Evolutionary conservation across 305 asterid species (phyloP).

Genomic region (Salvia sclarea): DNA sequence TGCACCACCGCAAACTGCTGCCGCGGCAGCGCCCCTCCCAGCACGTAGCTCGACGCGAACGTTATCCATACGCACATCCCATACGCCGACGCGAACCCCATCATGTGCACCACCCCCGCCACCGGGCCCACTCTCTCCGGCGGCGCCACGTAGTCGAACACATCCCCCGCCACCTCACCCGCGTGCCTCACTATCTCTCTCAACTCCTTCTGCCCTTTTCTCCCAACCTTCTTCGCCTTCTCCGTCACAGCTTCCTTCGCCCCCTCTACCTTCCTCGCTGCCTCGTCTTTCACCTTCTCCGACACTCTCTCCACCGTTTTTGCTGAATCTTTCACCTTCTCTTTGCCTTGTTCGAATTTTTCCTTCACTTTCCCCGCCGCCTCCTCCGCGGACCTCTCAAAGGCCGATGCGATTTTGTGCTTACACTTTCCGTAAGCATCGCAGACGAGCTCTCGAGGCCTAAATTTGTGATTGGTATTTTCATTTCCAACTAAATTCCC

Average conservation of each 20-base stretch:
- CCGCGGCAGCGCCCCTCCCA: conserved; percentile 61
- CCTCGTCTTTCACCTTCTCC: conserved; percentile 24
- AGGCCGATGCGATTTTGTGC: conserved; percentile 36
- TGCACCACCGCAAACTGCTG: conserved; percentile 72
- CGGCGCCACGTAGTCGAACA: conserved; percentile 31
- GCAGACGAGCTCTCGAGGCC: conserved; percentile 51
- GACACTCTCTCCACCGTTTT: conserved; percentile 20
- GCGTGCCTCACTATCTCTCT: conserved; percentile 35
- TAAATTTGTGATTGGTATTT: not conserved
- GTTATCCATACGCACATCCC: conserved; percentile 80
- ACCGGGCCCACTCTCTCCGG: conserved; percentile 29
- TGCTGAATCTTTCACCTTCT: conserved; percentile 1
- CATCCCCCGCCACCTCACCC: conserved; percentile 32
- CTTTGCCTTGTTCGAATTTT: conserved; percentile 8
- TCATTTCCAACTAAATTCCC: not conserved
- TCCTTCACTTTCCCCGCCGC: conserved; percentile 36
- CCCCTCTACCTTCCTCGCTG: conserved; percentile 6
- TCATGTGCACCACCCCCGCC: conserved; percentile 42
- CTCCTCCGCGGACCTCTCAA: conserved; percentile 38
- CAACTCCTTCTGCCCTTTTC: conserved; percentile 41
- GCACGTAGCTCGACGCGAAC: conserved; percentile 62
- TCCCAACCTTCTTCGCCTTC: conserved; percentile 28
- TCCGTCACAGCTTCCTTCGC: conserved; percentile 28
- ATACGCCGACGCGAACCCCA: conserved; percentile 62
- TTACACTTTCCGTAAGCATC: conserved; percentile 56